Base-by-base conservation (phyloP, 2,329 filamentous ascomycete genomes). In the Pseudocercospora cruenta region DNA sequence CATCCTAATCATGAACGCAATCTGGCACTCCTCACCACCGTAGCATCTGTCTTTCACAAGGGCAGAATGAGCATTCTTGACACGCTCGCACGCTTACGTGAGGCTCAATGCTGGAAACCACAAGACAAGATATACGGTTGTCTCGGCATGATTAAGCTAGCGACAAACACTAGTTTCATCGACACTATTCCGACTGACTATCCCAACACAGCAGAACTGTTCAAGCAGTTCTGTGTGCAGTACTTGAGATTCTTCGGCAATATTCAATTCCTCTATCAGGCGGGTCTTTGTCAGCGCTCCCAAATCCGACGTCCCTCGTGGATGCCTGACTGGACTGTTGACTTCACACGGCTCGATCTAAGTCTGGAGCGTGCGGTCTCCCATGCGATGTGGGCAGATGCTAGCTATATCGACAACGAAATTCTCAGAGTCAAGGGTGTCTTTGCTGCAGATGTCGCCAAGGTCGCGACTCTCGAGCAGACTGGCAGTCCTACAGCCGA, bases 101-200 rank as follows among this genome's bases (percentile, higher is more conserved):
- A 9, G 4, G 47, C 54, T 10, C n/a, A 55, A 26, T 66, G 64
- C 28, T n/a, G 14, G 8, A n/a, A 19, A 19, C 45, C 55, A 9
- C 60, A 63, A 21, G 64, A 66, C 60, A 66, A 66, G 55, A 62
- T 66, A 10, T 66, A 66, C 14, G 64, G 64, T 8, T 63, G 64
- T 33, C 43, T 63, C 6, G 64, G 64, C 0, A 66, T 63, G 60
- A 57, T 66, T n/a, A 63, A 60, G 16, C 39, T 63, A 14, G 33
- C 45, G 1, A 4, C 36, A 16, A 19, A 49, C 19, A 6, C 45
- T 19, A 33, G 16, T 7, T 66, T 63, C 45, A 47, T 36, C 9
- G 28, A 55, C 14, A 66, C 19, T 7, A 58, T 66, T 55, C 45
- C 54, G 24, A 63, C 60, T 10, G 33, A 57, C 33, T 60, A 63